Conservation (phyloP, 176 grass and related monocot genomes). For the Rhynchospora pubera region DNA sequence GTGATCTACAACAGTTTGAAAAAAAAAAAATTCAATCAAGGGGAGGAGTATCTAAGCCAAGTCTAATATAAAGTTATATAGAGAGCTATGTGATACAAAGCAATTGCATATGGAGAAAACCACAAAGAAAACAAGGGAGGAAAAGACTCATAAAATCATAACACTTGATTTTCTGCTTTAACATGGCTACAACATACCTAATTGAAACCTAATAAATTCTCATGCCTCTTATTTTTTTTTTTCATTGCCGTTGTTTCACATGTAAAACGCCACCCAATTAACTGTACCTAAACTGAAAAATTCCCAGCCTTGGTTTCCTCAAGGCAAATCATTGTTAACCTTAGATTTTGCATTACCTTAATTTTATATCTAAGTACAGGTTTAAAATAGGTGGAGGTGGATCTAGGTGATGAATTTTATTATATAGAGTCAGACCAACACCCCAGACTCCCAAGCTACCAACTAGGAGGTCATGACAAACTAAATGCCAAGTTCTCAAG, state of each 20-base stretch:
- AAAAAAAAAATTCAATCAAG: not conserved
- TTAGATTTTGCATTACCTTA: not conserved
- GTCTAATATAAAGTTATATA: too few species aligned
- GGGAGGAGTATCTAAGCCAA: too few species aligned
- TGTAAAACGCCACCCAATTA: not conserved
- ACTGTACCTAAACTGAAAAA: not conserved
- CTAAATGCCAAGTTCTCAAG: too few species aligned
- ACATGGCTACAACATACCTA: not conserved
- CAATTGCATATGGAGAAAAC: not conserved
- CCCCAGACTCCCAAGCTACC: not conserved
- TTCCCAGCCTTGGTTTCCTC: not conserved
- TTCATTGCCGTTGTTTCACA: not conserved
- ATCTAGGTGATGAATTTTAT: not conserved
- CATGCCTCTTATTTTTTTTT: not conserved
- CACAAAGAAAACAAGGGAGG: not conserved
- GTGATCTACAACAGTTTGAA: constrained; percentile 59
- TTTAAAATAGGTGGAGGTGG: not conserved
- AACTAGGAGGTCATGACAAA: too few species aligned
- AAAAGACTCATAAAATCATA: too few species aligned
- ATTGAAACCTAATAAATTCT: not conserved
- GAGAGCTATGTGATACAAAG: not conserved
- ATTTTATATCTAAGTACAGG: not conserved
- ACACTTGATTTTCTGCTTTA: not conserved
- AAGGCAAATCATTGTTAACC: not conserved
- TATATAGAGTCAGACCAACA: not conserved